A percentile compares a stretch with the other conserved stretches of the same genome.
phyloP scores from a whole-genome alignment of 495 filamentous ascomycete species.

The Penicillium arizonense region DNA sequence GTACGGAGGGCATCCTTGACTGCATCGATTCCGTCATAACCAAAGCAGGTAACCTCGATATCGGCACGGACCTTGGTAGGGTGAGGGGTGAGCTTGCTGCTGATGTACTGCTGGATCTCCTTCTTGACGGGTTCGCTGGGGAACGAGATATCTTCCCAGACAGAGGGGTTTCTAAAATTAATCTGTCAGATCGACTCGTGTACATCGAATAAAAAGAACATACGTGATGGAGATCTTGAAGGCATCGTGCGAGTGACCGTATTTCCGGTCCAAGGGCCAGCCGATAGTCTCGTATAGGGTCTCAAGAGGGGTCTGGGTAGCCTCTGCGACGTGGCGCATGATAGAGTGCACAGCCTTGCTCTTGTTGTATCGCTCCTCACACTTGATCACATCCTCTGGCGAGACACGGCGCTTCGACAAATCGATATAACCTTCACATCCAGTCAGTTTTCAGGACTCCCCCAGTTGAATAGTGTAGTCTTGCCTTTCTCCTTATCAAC shows the following conservation, averaged over 20 bases:
- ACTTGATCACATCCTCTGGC: slow-evolving; percentile 95
- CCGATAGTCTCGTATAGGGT: slow-evolving; percentile 88
- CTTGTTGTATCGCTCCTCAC: slow-evolving; percentile 99
- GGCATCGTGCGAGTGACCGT: slow-evolving; percentile 93
- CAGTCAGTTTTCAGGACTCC: slow-evolving; percentile 25
- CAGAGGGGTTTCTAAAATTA: slow-evolving; percentile 75
- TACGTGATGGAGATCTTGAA: slow-evolving; percentile 99
- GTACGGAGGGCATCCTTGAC: slow-evolving; percentile 86
- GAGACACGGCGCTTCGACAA: slow-evolving; percentile 96
- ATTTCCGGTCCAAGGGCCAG: slow-evolving; percentile 97
- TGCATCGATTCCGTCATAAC: slow-evolving; percentile 97
- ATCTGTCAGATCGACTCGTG: slow-evolving; percentile 8
- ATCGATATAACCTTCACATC: slow-evolving; percentile 81
- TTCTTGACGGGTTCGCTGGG: slow-evolving; percentile 79
- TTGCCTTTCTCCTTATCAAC: slow-evolving; percentile 98
- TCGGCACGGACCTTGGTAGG: slow-evolving; percentile 98
- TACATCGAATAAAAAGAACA: slow-evolving; percentile 17
- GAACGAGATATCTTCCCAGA: slow-evolving; percentile 91
- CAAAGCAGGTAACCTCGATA: slow-evolving; percentile 97
- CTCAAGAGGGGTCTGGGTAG: slow-evolving; percentile 90
- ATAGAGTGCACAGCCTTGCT: slow-evolving; percentile 98
- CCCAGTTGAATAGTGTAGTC: slow-evolving; percentile 9
- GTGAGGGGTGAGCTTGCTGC: slow-evolving; percentile 92
- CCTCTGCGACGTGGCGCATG: slow-evolving; percentile 96
- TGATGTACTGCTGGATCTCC: slow-evolving; percentile 89